Evolutionary conservation across 768 basidiomycete species (phyloP), one percentile per base, ranked within the genome.

Genomic region (Panus rudis): DNA sequence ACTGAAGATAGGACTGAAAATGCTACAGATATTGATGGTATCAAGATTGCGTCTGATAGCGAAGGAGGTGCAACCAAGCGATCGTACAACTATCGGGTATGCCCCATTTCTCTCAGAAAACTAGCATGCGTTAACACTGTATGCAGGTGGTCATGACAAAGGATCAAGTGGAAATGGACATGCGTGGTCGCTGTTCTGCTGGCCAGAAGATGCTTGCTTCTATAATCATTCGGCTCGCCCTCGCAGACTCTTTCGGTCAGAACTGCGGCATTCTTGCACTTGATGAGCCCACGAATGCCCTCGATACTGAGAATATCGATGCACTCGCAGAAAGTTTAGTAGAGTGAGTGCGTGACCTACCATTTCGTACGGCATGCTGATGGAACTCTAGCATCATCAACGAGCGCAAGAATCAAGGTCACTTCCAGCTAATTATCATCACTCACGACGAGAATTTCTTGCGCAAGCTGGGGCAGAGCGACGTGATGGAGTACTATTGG

Each of bases 151-250:
- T 98, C 51, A 98, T 99, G 94, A 90, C 86, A 41, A 99, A 99
- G 68, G 93, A 97, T 60, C 87, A 92, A 56, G 93, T 97, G 6
- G 94, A 98, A 64, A 92, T 99, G 88, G 96, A 98, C 64, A 99
- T 99, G 96, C 82, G 96, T 44, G 96, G 96, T 20, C 80, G 96
- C 50, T 99, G 96, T 65, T 92, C 89, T 13, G 96, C 96, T 1
- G 96, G 96, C 0, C 96, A 99, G 66, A 99, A 99, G 67, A 97
- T 98, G 76, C 69, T 99, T 46, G 96, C 94, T 8, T 93, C 90
- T 17, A 97, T 98, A 63, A 91, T 98, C 64, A 98, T 99, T 56
- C 82, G 96, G 5, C 79, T 99, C 26, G 96, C 96, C 3, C 73
- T 99, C 21, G 94, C 94, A 4, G 96, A 99, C 59, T 94, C 92